A percentile compares a stretch with the other conserved stretches of the same genome.
Evolutionary conservation across 2,329 filamentous ascomycete genomes (phyloP).

Genomic region (Cytospora piceae): DNA sequence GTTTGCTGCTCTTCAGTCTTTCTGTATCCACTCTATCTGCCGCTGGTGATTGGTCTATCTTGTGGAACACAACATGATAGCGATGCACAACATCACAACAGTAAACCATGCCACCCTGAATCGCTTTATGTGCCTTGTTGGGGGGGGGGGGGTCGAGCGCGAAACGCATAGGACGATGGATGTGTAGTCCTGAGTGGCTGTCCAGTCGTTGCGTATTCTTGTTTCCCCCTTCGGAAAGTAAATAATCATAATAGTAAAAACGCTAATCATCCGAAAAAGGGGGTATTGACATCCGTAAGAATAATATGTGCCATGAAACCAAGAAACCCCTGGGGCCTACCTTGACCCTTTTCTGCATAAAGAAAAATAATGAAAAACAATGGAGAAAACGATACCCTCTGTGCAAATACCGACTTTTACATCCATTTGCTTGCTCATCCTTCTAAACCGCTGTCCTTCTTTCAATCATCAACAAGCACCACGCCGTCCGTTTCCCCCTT

Average conservation of each 20-base stretch:
- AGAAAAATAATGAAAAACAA: not conserved
- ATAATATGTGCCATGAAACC: conserved; percentile 10
- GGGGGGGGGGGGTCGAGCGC: not conserved
- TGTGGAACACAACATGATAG: not conserved
- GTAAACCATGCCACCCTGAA: not conserved
- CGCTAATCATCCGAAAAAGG: conserved; percentile 8
- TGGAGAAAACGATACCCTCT: not conserved
- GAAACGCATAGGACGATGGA: not conserved
- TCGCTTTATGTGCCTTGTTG: not conserved
- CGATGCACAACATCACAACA: not conserved
- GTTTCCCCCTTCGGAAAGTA: not conserved
- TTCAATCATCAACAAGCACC: not conserved
- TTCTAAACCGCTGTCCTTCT: not conserved
- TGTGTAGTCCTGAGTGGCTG: not conserved
- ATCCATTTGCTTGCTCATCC: not conserved
- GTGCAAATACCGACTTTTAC: not conserved
- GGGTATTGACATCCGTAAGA: conserved; percentile 8
- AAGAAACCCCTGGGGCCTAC: conserved; percentile 3
- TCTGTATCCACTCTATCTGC: not conserved
- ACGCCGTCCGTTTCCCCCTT: not conserved
- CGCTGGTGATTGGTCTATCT: not conserved
- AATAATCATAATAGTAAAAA: not conserved
- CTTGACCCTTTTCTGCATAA: conserved; percentile 6
- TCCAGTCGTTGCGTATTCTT: not conserved
- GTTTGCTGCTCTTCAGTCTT: not conserved